Evolutionary conservation across 805 yeast genomes (phyloP).

Genomic region (Starmera pachycereana): DNA sequence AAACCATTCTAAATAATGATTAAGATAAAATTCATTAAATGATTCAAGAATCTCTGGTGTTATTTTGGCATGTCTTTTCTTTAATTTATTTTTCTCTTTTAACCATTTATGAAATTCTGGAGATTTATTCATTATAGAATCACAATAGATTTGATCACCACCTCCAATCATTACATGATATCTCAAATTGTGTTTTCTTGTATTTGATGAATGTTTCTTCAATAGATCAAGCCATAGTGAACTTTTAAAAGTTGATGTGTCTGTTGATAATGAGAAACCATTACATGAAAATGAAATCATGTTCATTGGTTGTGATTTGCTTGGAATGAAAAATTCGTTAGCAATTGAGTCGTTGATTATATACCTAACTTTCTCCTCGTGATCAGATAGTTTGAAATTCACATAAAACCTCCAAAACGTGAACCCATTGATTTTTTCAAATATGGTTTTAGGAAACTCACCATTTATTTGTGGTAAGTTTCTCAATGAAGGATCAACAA

Average conservation of each 20-base stretch:
- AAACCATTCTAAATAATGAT: conserved; percentile 78
- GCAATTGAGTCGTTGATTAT: conserved; percentile 35
- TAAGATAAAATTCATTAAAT: conserved; percentile 55
- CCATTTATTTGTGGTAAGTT: conserved; percentile 22
- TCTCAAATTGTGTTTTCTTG: conserved; percentile 18
- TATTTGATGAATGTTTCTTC: conserved; percentile 44
- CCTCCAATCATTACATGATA: conserved; percentile 97
- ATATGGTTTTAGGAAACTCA: conserved; percentile 33
- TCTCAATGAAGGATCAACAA: conserved; percentile 12
- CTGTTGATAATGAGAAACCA: conserved; percentile 73
- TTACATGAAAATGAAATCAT: conserved; percentile 80
- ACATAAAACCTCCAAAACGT: conserved; percentile 61
- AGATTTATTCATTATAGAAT: conserved; percentile 57
- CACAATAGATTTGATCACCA: conserved; percentile 93
- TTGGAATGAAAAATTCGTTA: conserved; percentile 62
- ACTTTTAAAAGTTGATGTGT: conserved; percentile 56
- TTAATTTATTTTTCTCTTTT: conserved; percentile 35
- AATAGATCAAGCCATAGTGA: conserved; percentile 84
- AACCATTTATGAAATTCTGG: conserved; percentile 53
- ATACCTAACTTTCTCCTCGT: conserved; percentile 59
- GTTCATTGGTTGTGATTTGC: conserved; percentile 59
- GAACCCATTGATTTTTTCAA: conserved; percentile 34
- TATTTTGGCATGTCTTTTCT: conserved; percentile 33
- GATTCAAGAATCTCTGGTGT: conserved; percentile 41
- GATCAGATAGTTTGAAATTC: conserved; percentile 32